Conservation (phyloP, 2,329 filamentous ascomycete genomes). For the Trichoderma endophyticum region DNA sequence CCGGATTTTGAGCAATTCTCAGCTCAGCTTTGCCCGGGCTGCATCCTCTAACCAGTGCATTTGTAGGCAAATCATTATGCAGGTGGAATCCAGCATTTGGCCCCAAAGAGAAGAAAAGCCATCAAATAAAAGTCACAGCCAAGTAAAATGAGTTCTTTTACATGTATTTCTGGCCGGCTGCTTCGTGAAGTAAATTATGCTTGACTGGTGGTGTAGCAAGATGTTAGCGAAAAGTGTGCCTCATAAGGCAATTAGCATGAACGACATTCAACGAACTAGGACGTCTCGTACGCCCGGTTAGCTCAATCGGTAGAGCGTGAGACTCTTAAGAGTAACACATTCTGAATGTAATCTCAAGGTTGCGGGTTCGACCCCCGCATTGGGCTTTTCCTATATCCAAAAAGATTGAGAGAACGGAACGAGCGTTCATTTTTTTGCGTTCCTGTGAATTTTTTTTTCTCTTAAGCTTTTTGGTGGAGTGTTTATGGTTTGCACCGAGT, state of each 20-base stretch:
- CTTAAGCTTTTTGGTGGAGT: background rate
- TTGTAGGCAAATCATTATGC: too few relatives aligned
- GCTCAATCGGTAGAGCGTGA: constrained; percentile 61
- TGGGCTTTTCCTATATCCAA: constrained; percentile 38
- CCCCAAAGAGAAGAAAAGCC: too few relatives aligned
- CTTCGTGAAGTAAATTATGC: background rate
- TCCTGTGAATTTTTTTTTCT: background rate
- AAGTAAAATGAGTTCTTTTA: background rate
- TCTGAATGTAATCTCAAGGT: constrained; percentile 45
- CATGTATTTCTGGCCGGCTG: background rate
- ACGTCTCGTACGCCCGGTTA: constrained; percentile 31
- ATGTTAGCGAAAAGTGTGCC: background rate
- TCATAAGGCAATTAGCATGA: background rate
- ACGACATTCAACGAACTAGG: background rate
- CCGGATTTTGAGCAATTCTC: too few relatives aligned
- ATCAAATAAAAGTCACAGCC: background rate
- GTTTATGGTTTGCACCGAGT: background rate
- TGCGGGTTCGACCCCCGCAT: constrained; percentile 53
- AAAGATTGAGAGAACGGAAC: background rate
- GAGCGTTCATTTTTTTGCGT: background rate
- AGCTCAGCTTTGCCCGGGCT: too few relatives aligned
- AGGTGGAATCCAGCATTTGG: too few relatives aligned
- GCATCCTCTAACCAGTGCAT: too few relatives aligned
- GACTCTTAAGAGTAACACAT: constrained; percentile 49
- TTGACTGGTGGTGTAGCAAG: background rate